Evolutionary conservation across 345 rosid species (phyloP).

Genomic region (Dipteronia sinensis): DNA sequence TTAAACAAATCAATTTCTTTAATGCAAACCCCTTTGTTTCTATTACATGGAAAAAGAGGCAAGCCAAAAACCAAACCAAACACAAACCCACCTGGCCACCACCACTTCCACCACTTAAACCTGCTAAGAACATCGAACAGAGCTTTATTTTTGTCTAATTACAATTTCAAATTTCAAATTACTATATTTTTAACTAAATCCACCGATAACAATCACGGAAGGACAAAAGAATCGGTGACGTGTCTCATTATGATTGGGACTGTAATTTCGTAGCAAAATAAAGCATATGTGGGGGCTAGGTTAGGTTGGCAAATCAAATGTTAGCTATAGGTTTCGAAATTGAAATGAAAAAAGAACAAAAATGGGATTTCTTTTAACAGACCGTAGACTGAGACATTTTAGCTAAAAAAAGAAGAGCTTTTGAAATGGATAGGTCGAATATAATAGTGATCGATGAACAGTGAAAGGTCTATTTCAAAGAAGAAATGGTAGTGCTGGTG

Average conservation of each 20-base stretch:
- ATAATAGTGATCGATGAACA: not conserved
- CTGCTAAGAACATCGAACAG: slow-evolving; percentile 26
- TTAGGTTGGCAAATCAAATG: not conserved
- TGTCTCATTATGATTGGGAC: slow-evolving; percentile 15
- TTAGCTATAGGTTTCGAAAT: not conserved
- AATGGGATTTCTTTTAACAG: not conserved
- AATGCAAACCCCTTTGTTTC: slow-evolving; percentile 18
- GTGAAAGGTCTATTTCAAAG: slow-evolving; percentile 34
- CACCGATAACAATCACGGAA: slow-evolving; percentile 16
- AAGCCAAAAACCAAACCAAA: slow-evolving; percentile 6
- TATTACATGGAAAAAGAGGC: slow-evolving; percentile 24
- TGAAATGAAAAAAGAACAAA: not conserved
- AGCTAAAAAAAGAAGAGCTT: not conserved
- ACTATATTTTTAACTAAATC: too few species aligned
- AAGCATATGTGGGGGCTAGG: slow-evolving; percentile 8
- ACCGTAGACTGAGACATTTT: not conserved
- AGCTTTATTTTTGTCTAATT: slow-evolving; percentile 26
- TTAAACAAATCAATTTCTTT: slow-evolving; percentile 20
- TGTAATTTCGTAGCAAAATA: slow-evolving; percentile 6
- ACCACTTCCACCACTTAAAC: slow-evolving; percentile 3
- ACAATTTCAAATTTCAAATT: slow-evolving; percentile 12
- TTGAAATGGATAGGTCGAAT: slow-evolving; percentile 8
- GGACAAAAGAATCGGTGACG: not conserved
- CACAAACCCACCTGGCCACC: slow-evolving; percentile 9
- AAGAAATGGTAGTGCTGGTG: too few species aligned